Base-by-base conservation (phyloP, 225 moss, liverwort and hornwort genomes). In the Polytrichum formosum region DNA sequence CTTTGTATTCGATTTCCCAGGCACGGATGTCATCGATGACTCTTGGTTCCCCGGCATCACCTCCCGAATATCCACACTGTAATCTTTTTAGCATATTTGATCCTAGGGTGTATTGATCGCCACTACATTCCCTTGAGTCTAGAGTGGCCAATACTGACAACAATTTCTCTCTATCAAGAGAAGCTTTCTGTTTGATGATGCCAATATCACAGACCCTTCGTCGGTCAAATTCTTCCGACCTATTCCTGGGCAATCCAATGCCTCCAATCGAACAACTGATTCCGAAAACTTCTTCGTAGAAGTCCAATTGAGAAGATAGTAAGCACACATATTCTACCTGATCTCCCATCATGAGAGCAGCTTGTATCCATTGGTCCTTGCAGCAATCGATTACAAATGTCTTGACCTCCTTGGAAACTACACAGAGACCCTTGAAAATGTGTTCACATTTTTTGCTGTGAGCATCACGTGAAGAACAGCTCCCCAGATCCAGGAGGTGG, bases 341-440 rank as follows among this genome's bases (percentile, higher is more conserved):
- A 68, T 68, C 68, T 18, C 21, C 68, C 17, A n/a, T 13, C 13
- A 54, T 55, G 18, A 68, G 1, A 55, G 68, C 68, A 68, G 55
- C 54, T 26, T 68, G 53, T 13, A 68, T 9, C 68, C 68, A 68
- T 18, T 18, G 27, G 6, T 54, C 18, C 9, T 55, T 19, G 54
- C 68, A 55, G 26, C 22, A 68, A 28, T 30, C 19, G 5, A 7
- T 30, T 65, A 65, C 28, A 35, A 65, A n/a, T 65, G 13, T 65
- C 28, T 65, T 28, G 16, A 65, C 65, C 28, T 30, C 65, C 28
- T 28, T 33, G 16, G 31, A 18, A 30, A 65, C 18, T 65, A 5
- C 5, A 16, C 30, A 65, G 3, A 65, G 16, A 16, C 18, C 4
- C 65, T 65, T 65, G 17, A 7, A 65, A 28, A 31, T 65, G 30